A percentile compares a stretch with the other conserved stretches of the same genome.
phyloP scores from a whole-genome alignment of 768 basidiomycete species.

The Leccinum fibrillosum region DNA sequence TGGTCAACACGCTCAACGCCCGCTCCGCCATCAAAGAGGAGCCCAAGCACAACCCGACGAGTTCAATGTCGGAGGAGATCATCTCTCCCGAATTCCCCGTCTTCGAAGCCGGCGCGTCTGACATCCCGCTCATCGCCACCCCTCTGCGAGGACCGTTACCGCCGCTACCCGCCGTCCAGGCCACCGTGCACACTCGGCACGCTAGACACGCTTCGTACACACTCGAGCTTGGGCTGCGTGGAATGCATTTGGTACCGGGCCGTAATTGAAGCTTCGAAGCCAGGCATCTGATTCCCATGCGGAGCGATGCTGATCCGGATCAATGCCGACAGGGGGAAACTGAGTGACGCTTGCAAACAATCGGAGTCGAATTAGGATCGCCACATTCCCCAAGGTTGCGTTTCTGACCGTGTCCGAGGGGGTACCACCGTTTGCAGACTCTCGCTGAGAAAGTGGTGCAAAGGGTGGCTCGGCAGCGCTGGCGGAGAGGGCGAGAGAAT shows the following conservation, averaged over 20 bases:
- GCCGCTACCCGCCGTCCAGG: not conserved
- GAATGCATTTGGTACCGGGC: not conserved
- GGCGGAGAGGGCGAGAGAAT: not conserved
- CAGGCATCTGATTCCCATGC: too few relatives aligned
- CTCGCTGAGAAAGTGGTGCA: not conserved
- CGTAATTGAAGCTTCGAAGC: not conserved
- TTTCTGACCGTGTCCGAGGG: not conserved
- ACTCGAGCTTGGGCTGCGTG: not conserved
- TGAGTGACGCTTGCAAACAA: not conserved
- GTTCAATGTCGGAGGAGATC: not conserved
- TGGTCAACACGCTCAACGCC: slow-evolving; percentile 2
- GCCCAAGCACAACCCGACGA: not conserved
- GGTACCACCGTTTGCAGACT: not conserved
- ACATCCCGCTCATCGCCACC: not conserved
- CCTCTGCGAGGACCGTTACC: not conserved
- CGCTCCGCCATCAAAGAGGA: not conserved
- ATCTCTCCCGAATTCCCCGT: not conserved
- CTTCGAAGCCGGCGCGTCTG: not conserved
- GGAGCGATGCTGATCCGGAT: too few relatives aligned
- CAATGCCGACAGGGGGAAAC: not conserved
- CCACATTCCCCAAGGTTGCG: not conserved
- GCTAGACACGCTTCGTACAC: not conserved
- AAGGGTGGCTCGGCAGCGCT: not conserved
- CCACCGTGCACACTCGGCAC: not conserved
- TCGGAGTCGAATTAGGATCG: not conserved